Evolutionary conservation across 495 filamentous ascomycete species (phyloP), one percentile per base, ranked within the genome.

Genomic region (Jackrogersella multiformis): DNA sequence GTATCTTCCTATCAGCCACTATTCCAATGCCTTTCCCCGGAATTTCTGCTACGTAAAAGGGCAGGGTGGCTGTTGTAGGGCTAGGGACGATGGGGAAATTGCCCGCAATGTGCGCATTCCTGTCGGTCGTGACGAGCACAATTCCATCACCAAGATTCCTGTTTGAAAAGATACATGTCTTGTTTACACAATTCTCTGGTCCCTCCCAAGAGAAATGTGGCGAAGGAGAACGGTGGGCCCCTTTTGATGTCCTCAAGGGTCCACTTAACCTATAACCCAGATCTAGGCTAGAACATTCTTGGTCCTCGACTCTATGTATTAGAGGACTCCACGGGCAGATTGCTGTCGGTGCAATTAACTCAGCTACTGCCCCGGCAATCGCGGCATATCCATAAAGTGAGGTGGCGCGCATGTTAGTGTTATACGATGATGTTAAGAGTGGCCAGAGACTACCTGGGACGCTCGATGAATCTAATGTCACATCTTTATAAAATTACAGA

Each of bases 1-100:
- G 59, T 42, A 82, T 81, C 5, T 72, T 71, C 13, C 76, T 52
- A 26, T 74, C 74, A n/a, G 79, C 78, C 5, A 80, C 55, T 23
- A 82, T 53, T 0, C 80, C 80, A 4, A 69, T 56, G 0, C 79
- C 80, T 32, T 81, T 82, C 4, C 77, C 77, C 0, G 74, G 64
- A 1, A 82, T 57, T 1, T 77, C 51, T 5, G 63, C 61, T 0
- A 53, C 67, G 56, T 77, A 64, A 44, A 75, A 80, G 0, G 75
- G 70, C 2, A 56, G 54, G 2, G 71, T 36, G 2, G 68, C 15
- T 1, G 21, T 26, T 4, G 56, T 41, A 53, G 67, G 56, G 9
- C 42, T 56, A 2, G 56, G 45, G 1, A 58, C 34, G 26, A 72
- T 12, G 2, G 67, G 56, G 42, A 72, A 75, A 0, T 35, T 56